phyloP scores from a whole-genome alignment of 768 basidiomycete genomes.

The Sporobolomyces roseus region DNA sequence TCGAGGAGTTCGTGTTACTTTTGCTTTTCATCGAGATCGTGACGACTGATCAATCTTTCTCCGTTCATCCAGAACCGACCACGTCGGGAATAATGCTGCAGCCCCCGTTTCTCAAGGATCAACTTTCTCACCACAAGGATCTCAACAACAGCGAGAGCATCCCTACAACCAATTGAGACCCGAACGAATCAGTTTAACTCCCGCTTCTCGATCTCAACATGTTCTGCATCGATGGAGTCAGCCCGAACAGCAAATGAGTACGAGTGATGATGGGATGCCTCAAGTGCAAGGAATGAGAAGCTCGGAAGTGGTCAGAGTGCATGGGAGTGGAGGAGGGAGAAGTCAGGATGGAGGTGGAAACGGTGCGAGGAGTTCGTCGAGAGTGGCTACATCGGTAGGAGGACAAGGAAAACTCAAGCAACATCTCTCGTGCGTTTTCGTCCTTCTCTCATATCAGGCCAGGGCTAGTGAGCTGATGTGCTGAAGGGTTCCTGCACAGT shows the following conservation, averaged over 20 bases:
- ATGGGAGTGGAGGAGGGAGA: neutral
- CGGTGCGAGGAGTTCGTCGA: neutral
- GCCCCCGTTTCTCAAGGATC: too few species aligned
- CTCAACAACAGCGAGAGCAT: neutral
- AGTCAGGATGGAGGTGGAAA: neutral
- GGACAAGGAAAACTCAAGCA: neutral
- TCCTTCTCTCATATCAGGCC: too few species aligned
- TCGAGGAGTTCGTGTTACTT: too few species aligned
- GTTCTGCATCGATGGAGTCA: neutral
- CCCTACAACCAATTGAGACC: slow-evolving; percentile 12
- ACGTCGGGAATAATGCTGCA: too few species aligned
- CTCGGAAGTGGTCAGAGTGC: neutral
- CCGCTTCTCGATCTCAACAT: neutral
- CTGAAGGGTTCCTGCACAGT: neutral
- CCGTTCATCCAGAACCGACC: too few species aligned
- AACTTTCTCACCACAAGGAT: neutral
- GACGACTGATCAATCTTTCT: too few species aligned
- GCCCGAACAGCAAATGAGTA: neutral
- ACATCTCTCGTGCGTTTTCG: slow-evolving; percentile 5
- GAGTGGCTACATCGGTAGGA: neutral
- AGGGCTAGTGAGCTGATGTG: too few species aligned
- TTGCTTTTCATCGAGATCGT: too few species aligned
- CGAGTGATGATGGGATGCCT: neutral
- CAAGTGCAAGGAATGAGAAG: neutral
- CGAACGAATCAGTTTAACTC: neutral